These are phyloP conservation scores for Adiantum capillusveneris DNA, from an alignment of 75 land plant species.

Conservation along the genomic window DNA sequence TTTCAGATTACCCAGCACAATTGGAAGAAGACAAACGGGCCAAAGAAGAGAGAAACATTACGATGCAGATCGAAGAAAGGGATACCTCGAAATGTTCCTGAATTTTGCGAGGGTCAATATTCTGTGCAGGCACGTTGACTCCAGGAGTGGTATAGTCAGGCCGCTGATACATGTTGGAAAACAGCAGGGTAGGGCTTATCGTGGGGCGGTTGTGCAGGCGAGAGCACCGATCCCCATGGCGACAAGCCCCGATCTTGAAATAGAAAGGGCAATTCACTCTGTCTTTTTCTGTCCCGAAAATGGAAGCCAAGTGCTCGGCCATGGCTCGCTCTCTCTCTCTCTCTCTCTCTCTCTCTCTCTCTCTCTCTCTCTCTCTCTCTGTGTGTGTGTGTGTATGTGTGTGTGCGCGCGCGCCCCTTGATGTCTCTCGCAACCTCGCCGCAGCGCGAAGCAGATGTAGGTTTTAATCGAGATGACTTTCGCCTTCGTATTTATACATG, in stretches of 20 bases:
- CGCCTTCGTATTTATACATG: no score
- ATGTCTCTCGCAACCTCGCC: no score
- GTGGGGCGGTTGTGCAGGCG: slow-evolving; percentile 32
- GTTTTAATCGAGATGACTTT: no score
- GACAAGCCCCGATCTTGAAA: slow-evolving; percentile 36
- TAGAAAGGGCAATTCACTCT: slow-evolving; percentile 38
- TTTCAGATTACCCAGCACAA: no score
- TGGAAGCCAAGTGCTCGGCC: slow-evolving; percentile 40
- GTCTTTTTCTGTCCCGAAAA: slow-evolving; percentile 39
- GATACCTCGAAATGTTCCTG: slow-evolving; percentile 85
- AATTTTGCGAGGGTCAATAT: slow-evolving; percentile 64
- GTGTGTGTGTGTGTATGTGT: no score
- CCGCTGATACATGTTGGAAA: slow-evolving; percentile 37
- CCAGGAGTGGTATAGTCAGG: slow-evolving; percentile 79
- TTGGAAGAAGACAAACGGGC: not conserved
- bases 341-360: no score
- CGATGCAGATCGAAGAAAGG: not conserved
- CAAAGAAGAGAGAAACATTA: not conserved
- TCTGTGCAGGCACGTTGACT: slow-evolving; percentile 52
- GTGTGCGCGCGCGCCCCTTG: no score
- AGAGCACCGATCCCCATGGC: slow-evolving; percentile 42
- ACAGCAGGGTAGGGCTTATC: slow-evolving; percentile 33
- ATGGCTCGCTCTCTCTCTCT: no score
- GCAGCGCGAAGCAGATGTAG: no score
- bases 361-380: no score